phyloP scores from a whole-genome alignment of 805 yeast species.

The Groenewaldozyma salmanticensis region DNA sequence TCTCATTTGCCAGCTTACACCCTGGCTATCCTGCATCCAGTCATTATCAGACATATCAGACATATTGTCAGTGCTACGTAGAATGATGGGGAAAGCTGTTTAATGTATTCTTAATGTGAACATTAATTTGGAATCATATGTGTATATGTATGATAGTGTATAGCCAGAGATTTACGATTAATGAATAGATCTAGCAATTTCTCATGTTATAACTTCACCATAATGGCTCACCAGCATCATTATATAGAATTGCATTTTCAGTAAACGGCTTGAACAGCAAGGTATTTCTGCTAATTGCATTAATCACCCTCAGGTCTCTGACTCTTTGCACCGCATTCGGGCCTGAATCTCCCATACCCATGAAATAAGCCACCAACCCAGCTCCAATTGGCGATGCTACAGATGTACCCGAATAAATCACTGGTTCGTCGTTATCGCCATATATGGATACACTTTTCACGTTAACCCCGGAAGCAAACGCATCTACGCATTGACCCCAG shows the following conservation, averaged over 20 bases:
- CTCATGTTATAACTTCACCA: constrained; percentile 14
- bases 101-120: too few species aligned
- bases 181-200: too few species aligned
- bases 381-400: constrained; percentile 95
- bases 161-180: background rate
- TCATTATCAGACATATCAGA: background rate
- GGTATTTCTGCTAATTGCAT: constrained; percentile 12
- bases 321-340: constrained; percentile 14
- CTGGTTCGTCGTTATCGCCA: constrained; percentile 6
- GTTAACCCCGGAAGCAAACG: constrained; percentile 81
- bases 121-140: background rate
- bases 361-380: constrained; percentile 77
- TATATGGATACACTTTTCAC: constrained; percentile 42
- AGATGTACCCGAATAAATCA: constrained; percentile 58
- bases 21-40: background rate
- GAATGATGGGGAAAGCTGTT: too few species aligned
- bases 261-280: constrained; percentile 19
- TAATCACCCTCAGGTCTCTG: constrained; percentile 11
- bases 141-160: too few species aligned
- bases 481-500: constrained; percentile 87
- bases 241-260: constrained; percentile 18
- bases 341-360: constrained; percentile 24
- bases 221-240: constrained; percentile 21
- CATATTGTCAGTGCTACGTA: too few species aligned
- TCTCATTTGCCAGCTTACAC: background rate